These are phyloP conservation scores for Lodderomyces elongisporus DNA, from an alignment of 1,139 yeast species.

Conservation along the genomic window DNA sequence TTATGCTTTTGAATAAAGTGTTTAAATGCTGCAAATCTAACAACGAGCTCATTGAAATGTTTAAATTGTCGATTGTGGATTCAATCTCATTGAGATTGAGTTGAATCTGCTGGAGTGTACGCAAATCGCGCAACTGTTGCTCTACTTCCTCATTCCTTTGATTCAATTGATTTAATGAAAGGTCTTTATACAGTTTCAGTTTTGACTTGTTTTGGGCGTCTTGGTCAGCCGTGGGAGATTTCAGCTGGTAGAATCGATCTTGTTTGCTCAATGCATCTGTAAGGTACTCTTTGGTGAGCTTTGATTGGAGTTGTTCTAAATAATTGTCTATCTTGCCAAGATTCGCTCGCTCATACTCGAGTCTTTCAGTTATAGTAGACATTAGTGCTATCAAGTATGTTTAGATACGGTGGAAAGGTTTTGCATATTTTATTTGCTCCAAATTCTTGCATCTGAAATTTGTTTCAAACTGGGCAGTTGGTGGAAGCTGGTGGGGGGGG, in stretches of 20 bases:
- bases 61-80: slow-evolving; percentile 9
- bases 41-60: slow-evolving; percentile 9
- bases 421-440: too few species aligned
- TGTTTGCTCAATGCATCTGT: not conserved
- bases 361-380: not conserved
- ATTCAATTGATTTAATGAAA: slow-evolving; percentile 14
- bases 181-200: too few species aligned
- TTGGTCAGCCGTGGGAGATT: not conserved
- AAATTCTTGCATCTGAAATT: too few species aligned
- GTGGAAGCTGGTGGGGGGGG: too few species aligned
- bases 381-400: not conserved
- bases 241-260: slow-evolving; percentile 1
- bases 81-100: slow-evolving; percentile 21
- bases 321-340: not conserved
- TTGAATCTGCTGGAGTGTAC: slow-evolving; percentile 20
- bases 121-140: slow-evolving; percentile 16
- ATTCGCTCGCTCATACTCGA: not conserved
- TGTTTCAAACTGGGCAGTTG: too few species aligned
- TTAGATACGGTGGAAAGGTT: too few species aligned
- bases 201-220: not conserved
- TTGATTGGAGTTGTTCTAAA: not conserved
- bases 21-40: slow-evolving; percentile 14
- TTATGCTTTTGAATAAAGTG: slow-evolving; percentile 7
- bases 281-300: not conserved
- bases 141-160: slow-evolving; percentile 15